Evolutionary conservation across 192 early-diverging fungal species (phyloP), one percentile per base, ranked within the genome.

Genomic region (Rhizophagus sp.): DNA sequence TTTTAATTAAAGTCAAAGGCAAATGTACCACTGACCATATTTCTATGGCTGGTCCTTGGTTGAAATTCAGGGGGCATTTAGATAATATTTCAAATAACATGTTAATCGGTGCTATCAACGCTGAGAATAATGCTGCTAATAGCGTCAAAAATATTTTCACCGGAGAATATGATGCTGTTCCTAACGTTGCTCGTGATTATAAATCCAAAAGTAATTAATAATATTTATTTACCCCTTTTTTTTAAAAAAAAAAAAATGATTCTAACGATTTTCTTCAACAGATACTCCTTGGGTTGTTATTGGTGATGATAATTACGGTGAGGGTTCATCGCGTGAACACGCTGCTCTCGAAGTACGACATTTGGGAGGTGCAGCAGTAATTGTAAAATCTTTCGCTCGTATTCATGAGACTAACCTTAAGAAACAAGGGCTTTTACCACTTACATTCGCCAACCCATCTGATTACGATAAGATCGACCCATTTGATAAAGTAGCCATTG

Each of bases 1-100:
- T 99, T 47, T 91, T 99, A 84, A 96, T 97, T 86, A 99, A 99
- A 90, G 96, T 93, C 80, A 90, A 91, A 84, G 97, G 97, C 84
- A 99, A 99, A 90, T 99, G 97, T 90, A 99, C 97, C 44, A 99
- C 97, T 30, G 97, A 99, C 85, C 97, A 99, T 88, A 99, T 99
- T 83, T 95, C 94, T 66, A 94, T 94, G 89, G 96, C 95, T 64
- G 95, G 94, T 75, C 93, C 94, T 71, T 95, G 93, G 93, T 88
- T 95, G 86, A 93, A 95, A 91, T 99, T 94, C 91, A 95, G 97
- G 84, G 97, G 97, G 70, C 97, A 99, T 86, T 90, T 99, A 79
- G 97, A 99, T 84, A 99, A 98, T 90, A 96, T 99, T 85, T 93
- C 96, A 80, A 97, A 97, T 90, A 99, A 99, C 91, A 98, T 97